Evolutionary conservation across 2,329 filamentous ascomycete genomes (phyloP), one percentile per base, ranked within the genome.

Genomic region (Fonsecaea monophora): DNA sequence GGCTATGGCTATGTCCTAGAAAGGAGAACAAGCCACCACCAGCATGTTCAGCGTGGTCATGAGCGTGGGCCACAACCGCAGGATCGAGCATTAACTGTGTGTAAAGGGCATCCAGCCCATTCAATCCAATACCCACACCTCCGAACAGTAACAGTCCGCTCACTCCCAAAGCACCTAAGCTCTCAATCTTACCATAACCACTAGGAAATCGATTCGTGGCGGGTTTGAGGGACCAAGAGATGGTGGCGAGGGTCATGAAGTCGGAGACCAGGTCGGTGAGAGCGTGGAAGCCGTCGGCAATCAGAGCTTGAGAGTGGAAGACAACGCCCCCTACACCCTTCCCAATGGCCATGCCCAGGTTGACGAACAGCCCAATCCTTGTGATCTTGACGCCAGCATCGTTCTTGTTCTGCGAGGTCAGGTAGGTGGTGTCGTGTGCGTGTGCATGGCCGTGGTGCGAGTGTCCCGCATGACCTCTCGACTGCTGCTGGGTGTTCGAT

Each of bases 111-210:
- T 89, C 81, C 64, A 88, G 83, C 74, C 90, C 91, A 78, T 91
- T 90, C 80, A 90, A 87, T 70, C 93, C 93, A 90, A 99, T 98
- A 78, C 96, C 93, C 69, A 97, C 81, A 59, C 95, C 95, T 69
- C 95, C 95, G 56, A 90, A 88, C 1, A 99, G 86, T 73, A 99
- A 84, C 81, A 99, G 91, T 70, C 93, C 89, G 73, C 94, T 97
- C 38, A 99, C 95, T 15, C 94, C 95, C 66, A 99, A 82, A 25
- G 93, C 95, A 21, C 95, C 95, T 76, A 99, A 81, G 74, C 93
- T 97, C 83, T 99, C 95, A n/a, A 99, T 87, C 82, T 99, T 99
- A 76, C 95, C 95, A 77, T 96, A 99, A 1, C 95, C 95, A 74
- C 89, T 88, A 1, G 95, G 95, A 76, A 97, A 99, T 48, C 86